phyloP scores from a whole-genome alignment of 2,329 filamentous ascomycete species.

The Fusarium robinianum region DNA sequence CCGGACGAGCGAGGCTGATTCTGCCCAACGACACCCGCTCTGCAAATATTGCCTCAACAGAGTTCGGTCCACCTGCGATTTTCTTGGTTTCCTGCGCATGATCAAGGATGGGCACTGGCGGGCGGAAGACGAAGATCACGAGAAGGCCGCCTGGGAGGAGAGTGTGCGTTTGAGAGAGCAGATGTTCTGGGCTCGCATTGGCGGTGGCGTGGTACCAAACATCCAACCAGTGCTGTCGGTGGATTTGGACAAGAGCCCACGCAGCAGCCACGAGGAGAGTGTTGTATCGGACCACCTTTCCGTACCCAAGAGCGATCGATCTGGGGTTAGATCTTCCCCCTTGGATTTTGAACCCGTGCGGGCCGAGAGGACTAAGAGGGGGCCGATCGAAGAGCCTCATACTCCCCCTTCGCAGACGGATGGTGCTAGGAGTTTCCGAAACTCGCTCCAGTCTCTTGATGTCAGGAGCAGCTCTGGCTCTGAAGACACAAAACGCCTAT shows the following conservation, averaged over 20 bases:
- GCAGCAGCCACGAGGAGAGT: constrained; percentile 42
- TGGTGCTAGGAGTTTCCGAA: constrained; percentile 31
- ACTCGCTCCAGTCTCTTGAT: constrained; percentile 37
- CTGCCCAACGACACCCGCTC: constrained; percentile 84
- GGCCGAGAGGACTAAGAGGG: constrained; percentile 20
- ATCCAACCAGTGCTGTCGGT: constrained; percentile 36
- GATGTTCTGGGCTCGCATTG: constrained; percentile 96
- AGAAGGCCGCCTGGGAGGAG: constrained; percentile 93
- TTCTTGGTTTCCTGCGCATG: constrained; percentile 87
- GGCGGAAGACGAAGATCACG: constrained; percentile 79
- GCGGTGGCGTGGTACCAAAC: constrained; percentile 83
- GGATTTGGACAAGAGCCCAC: constrained; percentile 42
- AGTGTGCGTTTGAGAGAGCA: constrained; percentile 85
- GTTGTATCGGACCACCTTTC: constrained; percentile 21
- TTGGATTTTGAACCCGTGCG: constrained; percentile 28
- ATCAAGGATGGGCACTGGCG: constrained; percentile 92
- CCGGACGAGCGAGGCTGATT: constrained; percentile 83
- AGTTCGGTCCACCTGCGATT: constrained; percentile 87
- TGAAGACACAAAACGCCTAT: constrained; percentile 36
- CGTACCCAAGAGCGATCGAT: constrained; percentile 11
- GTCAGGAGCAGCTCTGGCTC: constrained; percentile 31
- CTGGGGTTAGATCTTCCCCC: constrained; percentile 29
- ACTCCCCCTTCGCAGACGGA: constrained; percentile 41
- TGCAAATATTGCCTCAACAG: constrained; percentile 86
- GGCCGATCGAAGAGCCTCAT: constrained; percentile 32